These are phyloP conservation scores for Didymella pinodella DNA, from an alignment of 2,329 filamentous ascomycete genomes.

Conservation along the genomic window DNA sequence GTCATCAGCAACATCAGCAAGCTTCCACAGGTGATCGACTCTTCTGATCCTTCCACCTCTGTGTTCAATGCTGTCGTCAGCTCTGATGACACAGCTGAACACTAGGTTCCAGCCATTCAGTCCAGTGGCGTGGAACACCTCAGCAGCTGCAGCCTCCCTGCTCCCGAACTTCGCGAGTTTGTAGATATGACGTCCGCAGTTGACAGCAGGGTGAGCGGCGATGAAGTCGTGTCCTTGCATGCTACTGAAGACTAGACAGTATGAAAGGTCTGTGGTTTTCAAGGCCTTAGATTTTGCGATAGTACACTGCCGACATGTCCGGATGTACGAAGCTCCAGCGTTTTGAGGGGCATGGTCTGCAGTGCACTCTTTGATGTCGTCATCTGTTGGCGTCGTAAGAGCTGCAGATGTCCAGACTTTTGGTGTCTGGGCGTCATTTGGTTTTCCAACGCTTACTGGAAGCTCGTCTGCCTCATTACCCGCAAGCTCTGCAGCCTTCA, in stretches of 20 bases:
- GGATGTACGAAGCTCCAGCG: slow-evolving; percentile 12
- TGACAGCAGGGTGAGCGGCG: slow-evolving; percentile 18
- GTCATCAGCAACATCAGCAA: slow-evolving; percentile 33
- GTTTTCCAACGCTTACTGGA: slow-evolving; percentile 25
- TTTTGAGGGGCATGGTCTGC: slow-evolving; percentile 26
- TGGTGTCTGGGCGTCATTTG: slow-evolving; percentile 17
- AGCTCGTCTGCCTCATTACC: slow-evolving; percentile 24
- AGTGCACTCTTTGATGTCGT: slow-evolving; percentile 39
- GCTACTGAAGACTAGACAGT: slow-evolving; percentile 39
- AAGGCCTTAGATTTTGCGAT: slow-evolving; percentile 39
- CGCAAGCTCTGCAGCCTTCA: slow-evolving; percentile 14
- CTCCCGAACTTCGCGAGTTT: slow-evolving; percentile 45
- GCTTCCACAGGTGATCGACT: slow-evolving; percentile 37
- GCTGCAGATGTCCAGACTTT: slow-evolving; percentile 43
- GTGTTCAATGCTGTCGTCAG: slow-evolving; percentile 35
- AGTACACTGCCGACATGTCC: slow-evolving; percentile 37
- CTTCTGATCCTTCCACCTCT: slow-evolving; percentile 27
- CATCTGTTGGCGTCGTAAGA: slow-evolving; percentile 40
- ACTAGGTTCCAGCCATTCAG: slow-evolving; percentile 43
- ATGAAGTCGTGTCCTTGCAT: slow-evolving; percentile 31
- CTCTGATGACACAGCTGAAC: slow-evolving; percentile 43
- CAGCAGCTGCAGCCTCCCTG: slow-evolving; percentile 40
- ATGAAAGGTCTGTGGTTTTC: slow-evolving; percentile 28
- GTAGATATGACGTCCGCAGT: slow-evolving; percentile 37
- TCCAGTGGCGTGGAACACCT: slow-evolving; percentile 42